These are phyloP conservation scores for Diplotaxis tenuifolia DNA, from an alignment of 345 rosid genomes.

Conservation along the genomic window DNA sequence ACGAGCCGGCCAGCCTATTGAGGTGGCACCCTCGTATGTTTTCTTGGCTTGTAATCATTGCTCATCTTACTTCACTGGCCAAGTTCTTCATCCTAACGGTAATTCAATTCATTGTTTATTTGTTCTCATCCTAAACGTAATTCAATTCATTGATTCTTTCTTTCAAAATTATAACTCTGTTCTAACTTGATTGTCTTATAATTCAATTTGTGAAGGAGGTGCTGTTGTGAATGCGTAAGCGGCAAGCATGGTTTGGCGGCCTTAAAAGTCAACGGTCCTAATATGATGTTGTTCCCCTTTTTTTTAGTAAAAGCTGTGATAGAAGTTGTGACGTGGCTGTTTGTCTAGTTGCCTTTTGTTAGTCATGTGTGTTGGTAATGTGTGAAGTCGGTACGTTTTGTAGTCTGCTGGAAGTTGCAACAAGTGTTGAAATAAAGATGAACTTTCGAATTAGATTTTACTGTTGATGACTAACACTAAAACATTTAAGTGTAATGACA, in stretches of 20 bases:
- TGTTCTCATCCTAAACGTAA: not conserved
- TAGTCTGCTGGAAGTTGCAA: not conserved
- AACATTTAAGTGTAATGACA: no score
- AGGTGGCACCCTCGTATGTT: conserved; percentile 68
- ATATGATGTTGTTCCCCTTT: not conserved
- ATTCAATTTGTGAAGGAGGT: conserved; percentile 22
- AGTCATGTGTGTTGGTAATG: conserved; percentile 7
- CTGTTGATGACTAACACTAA: no score
- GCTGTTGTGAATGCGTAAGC: conserved; percentile 30
- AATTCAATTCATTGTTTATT: not conserved
- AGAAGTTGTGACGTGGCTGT: not conserved
- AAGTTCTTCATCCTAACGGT: conserved; percentile 83
- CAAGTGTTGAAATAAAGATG: conserved; percentile 6
- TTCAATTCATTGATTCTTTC: no score
- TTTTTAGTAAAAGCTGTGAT: no score
- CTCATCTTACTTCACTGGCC: conserved; percentile 82
- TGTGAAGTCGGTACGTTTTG: not conserved
- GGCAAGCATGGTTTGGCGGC: not conserved
- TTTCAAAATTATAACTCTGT: not conserved
- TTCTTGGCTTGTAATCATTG: conserved; percentile 76
- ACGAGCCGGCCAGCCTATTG: conserved; percentile 73
- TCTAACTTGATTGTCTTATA: not conserved
- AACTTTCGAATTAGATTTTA: no score
- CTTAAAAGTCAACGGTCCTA: not conserved
- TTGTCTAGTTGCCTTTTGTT: not conserved